Base-by-base conservation (phyloP, 1,284 basidiomycete species). In the Cryptococcus neoformans region DNA sequence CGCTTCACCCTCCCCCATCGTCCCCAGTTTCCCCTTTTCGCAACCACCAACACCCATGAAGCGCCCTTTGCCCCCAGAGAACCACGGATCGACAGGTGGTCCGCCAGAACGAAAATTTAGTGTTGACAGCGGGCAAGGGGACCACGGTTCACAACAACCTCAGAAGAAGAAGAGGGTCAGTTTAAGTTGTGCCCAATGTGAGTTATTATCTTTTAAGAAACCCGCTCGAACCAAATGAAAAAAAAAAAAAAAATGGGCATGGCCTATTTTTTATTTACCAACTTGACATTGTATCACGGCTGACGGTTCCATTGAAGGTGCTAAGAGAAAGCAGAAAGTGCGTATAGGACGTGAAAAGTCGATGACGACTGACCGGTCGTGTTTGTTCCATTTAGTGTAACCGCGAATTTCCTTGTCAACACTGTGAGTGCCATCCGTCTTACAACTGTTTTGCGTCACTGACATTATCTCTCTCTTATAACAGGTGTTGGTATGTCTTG, bases 361-460 rank as follows among this genome's bases (percentile, higher is more conserved):
- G 14, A 47, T 28, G 17, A 21, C 17, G 34, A 12, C 28, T 28
- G 4, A 16, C 44, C 42, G 8, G 46, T 28, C 34, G 16, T 47
- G 40, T 16, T 41, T 12, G 11, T 16, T 12, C 40, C 14, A 34
- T 47, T 9, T 60, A 78, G 72, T 78, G 76, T 57, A 76, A 78
- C 55, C 62, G 76, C 42, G 74, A 78, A 51, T 74, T 75, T 42
- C 76, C 76, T n/a, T 78, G 76, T 66, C 74, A 78, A 60, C 75
- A 78, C 57, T 78, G 76, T 74, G 49, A 64, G 72, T 68, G 6
- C 37, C 28, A 28, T 28, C 28, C 28, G 4, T 28, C 28, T 28
- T 28, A 4, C 28, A 4, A 2, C 28, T 12, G 11, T 39, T 50
- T 21, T 28, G 7, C 35, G 48, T 16, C 10, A 14, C 59, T 62